A percentile compares a stretch with the other conserved stretches of the same genome.
These are phyloP conservation scores for Danielia reshetovae DNA, from an alignment of 805 yeast genomes.

Conservation along the genomic window DNA sequence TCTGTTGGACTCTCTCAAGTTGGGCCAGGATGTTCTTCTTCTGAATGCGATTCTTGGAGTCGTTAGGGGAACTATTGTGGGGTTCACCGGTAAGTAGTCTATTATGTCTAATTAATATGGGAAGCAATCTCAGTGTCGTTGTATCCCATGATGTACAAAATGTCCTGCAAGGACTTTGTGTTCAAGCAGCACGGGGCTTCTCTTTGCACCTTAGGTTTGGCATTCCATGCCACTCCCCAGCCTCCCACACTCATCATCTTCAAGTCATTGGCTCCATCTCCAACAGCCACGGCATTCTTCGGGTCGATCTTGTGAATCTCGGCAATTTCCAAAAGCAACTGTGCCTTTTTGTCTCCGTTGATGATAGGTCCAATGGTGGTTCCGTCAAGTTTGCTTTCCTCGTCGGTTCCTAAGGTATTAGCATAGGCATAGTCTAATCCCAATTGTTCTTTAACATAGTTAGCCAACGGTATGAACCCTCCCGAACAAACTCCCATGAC, in stretches of 20 bases:
- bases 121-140: constrained; percentile 48
- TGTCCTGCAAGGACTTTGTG: constrained; percentile 65
- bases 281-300: constrained; percentile 70
- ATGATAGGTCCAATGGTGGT: constrained; percentile 75
- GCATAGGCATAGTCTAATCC: constrained; percentile 88
- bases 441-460: constrained; percentile 60
- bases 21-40: constrained; percentile 69
- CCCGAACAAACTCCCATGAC: constrained; percentile 89
- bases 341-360: constrained; percentile 81
- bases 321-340: constrained; percentile 61
- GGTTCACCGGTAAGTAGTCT: constrained; percentile 4
- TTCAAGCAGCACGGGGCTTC: constrained; percentile 82
- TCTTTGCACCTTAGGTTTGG: constrained; percentile 86
- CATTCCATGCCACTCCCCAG: constrained; percentile 95
- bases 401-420: constrained; percentile 50
- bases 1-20: constrained; percentile 39
- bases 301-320: constrained; percentile 48
- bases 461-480: constrained; percentile 89
- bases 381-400: constrained; percentile 63
- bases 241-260: constrained; percentile 92
- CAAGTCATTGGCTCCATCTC: constrained; percentile 97
- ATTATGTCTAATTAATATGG: constrained; percentile 6
- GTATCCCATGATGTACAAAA: constrained; percentile 78
- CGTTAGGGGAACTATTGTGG: constrained; percentile 50
- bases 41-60: constrained; percentile 87